Base-by-base conservation (phyloP, 2,329 filamentous ascomycete genomes). In the Ilyonectria mors-panacis region DNA sequence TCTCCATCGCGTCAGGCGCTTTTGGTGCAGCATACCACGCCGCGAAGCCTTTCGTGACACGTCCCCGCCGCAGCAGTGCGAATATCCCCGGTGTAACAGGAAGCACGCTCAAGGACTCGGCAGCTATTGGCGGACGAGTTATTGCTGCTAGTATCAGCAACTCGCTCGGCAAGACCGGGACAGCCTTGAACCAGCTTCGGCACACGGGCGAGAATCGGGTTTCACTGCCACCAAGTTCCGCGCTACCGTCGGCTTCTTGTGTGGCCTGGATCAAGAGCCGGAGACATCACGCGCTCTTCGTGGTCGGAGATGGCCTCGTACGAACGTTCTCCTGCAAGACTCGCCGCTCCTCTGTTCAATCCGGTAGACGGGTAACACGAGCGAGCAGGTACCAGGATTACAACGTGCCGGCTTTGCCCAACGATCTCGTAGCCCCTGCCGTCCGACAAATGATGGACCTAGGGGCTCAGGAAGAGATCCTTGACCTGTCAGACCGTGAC, bases 131-230 rank as follows among this genome's bases (percentile, higher is more conserved):
- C 12, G 89, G 91, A 26, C 91, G 92, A 77, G 91, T 90, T 26
- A 87, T 95, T 61, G 92, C 92, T 61, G 91, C 90, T 56, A 92
- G 91, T 51, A 90, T 95, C 68, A 93, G 90, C 77, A 91, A 90
- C 77, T 94, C 92, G 4, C 87, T 94, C 30, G 91, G 90, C 45
- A 92, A 91, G 77, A 92, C 91, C n/a, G 92, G 91, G 63, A 89
- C 86, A 15, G 88, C 87, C 48, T 89, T 92, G 78, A 92, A 86
- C 71, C 89, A 92, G 71, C 87, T 94, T 65, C 90, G 92, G 53
- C 92, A 94, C 73, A 92, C 89, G 0, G 91, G 91, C 12, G 92
- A 94, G 77, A 94, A 93, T 78, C 89, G 93, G 69, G 87, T 94
- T 47, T 88, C 92, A 51, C 83, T 94, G 33, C 92, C 92, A 12